Base-by-base conservation (phyloP, 805 yeast species). In the Ogataea salicorniae region DNA sequence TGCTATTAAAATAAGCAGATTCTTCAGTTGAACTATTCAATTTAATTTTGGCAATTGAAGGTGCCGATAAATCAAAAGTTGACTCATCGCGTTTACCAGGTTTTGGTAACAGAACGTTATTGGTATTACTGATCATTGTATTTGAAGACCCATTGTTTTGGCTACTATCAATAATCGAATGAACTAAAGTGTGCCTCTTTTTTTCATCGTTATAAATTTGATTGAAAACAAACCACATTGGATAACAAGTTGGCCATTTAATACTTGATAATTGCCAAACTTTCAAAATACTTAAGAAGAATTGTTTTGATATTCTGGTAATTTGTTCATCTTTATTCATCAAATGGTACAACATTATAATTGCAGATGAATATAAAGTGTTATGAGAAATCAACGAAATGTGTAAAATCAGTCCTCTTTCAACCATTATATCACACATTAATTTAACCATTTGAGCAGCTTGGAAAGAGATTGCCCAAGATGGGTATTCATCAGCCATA, bases 391-490 rank as follows among this genome's bases (percentile, higher is more conserved):
- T 44, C 76, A 68, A 36, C 76, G 76, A 52, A n/a, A 51, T 53
- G 37, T 54, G 52, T 5, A 43, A 33, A n/a, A 60, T 58, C 80
- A 81, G 33, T 79, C 81, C 55, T 73, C 74, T 84, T 39, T 74
- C 76, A 31, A 73, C 62, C 50, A 85, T 55, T 46, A 76, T 79
- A 45, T 81, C 82, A 34, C 79, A 69, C 45, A 85, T 82, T 42
- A 79, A 71, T 13, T 84, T 76, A 49, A 86, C 81, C 81, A 84
- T 82, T 56, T 86, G 79, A 1, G 90, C 87, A 1, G 92, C 88
- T 63, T 84, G 89, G 69, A 86, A 87, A 2, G 90, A 84, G 43
- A 86, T 84, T 4, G 89, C 87, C 85, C 88, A 81, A 4, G 87
- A 79, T 3, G 89, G 88, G 41, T 60, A 61, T 16, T 43, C 42